Conservation (phyloP, 2,329 filamentous ascomycete species). For the Blumeriella jaapii region DNA sequence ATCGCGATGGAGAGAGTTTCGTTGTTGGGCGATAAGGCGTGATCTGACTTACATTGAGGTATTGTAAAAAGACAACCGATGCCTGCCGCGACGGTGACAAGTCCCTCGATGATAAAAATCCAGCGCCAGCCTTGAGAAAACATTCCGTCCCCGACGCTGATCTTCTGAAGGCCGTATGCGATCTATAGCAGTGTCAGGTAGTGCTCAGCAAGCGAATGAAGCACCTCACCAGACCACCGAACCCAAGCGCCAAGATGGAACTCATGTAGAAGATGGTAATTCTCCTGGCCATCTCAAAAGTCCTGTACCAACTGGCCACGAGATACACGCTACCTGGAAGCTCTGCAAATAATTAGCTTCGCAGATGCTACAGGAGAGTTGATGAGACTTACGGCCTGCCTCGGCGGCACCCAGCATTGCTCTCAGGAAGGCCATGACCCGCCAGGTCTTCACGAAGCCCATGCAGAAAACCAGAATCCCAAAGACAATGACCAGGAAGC, state of each 20-base stretch:
- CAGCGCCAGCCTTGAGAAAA: not conserved
- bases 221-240: not conserved
- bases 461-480: not conserved
- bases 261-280: constrained; percentile 1
- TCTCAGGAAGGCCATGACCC: not conserved
- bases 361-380: not conserved
- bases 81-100: not conserved
- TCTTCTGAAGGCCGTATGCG: not conserved
- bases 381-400: not conserved
- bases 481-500: not conserved
- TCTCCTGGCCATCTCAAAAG: not conserved
- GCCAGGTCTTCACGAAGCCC: constrained; percentile 1
- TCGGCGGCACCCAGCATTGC: not conserved
- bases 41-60: not conserved
- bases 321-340: constrained; percentile 1
- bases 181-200: not conserved
- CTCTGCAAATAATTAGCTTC: not conserved
- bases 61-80: not conserved
- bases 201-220: too few relatives aligned
- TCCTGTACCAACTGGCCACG: not conserved
- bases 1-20: too few relatives aligned
- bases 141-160: not conserved
- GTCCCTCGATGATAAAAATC: constrained; percentile 1
- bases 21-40: not conserved
- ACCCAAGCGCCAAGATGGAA: not conserved